Conservation (phyloP, 2,329 filamentous ascomycete species). For the Aspergillus pseudoviridinutans region DNA sequence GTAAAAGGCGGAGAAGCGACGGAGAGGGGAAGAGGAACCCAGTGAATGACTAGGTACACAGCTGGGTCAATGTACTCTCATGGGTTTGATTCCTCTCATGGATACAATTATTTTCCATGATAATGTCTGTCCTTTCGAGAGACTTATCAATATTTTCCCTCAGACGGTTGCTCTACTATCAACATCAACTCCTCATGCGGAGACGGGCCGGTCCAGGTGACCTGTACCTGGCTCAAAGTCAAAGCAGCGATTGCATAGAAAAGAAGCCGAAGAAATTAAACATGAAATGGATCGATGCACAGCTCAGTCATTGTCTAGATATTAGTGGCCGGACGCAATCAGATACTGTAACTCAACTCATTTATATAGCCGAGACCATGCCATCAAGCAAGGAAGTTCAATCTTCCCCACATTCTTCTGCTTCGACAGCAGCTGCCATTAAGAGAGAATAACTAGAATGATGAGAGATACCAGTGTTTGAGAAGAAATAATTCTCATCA, state of each 20-base stretch:
- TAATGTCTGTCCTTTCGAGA: not conserved
- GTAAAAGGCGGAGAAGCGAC: not conserved
- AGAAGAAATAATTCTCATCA: slow-evolving; percentile 11
- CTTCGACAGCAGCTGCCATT: slow-evolving; percentile 46
- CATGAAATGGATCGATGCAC: too few species aligned
- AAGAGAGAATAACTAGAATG: slow-evolving; percentile 45
- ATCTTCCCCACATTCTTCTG: slow-evolving; percentile 1
- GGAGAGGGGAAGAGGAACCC: not conserved
- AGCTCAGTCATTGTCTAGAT: too few species aligned
- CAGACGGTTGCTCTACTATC: not conserved
- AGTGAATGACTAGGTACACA: too few species aligned
- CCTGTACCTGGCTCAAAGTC: not conserved
- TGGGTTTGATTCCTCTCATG: too few species aligned
- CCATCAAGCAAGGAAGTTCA: slow-evolving; percentile 62
- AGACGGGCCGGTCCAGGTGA: not conserved
- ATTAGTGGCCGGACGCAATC: too few species aligned
- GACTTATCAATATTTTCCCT: not conserved
- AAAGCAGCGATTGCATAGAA: not conserved
- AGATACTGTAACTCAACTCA: not conserved
- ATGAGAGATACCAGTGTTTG: slow-evolving; percentile 45
- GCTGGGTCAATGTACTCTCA: too few species aligned
- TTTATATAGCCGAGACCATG: slow-evolving; percentile 18
- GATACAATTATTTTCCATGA: not conserved
- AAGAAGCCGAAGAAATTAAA: slow-evolving; percentile 1
- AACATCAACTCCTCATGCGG: not conserved